These are phyloP conservation scores for Coffea eugenioides DNA, from an alignment of 257 asterid genomes.

Conservation along the genomic window DNA sequence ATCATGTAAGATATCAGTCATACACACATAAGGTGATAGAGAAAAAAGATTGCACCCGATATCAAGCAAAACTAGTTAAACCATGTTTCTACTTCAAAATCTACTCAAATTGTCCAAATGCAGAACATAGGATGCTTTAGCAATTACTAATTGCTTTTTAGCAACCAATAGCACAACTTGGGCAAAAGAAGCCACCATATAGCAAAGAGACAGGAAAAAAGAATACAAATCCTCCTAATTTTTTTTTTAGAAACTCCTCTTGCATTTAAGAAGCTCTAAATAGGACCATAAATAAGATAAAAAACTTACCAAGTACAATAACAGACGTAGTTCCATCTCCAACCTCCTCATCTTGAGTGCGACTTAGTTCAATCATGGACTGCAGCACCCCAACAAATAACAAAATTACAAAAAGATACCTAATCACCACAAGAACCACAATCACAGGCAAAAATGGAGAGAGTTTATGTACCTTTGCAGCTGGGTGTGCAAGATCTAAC, in stretches of 20 bases:
- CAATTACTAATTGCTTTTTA: background rate
- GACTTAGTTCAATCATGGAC: constrained; percentile 99
- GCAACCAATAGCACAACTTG: background rate
- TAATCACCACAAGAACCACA: background rate
- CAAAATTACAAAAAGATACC: background rate
- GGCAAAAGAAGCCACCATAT: background rate
- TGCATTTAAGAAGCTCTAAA: background rate
- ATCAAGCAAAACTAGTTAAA: background rate
- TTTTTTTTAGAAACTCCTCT: too few relatives aligned
- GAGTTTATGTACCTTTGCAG: constrained; percentile 64
- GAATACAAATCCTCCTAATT: background rate
- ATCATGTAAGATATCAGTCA: background rate
- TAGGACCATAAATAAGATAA: background rate
- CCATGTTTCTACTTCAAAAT: background rate
- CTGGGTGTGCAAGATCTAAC: constrained; percentile 93
- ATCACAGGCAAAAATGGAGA: background rate
- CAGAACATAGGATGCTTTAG: background rate
- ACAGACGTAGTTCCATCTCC: constrained; percentile 99
- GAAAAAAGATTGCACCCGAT: background rate
- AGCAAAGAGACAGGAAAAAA: background rate
- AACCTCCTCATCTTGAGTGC: constrained; percentile 99
- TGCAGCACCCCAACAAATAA: constrained; percentile 34
- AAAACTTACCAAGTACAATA: constrained; percentile 78
- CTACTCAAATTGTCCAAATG: background rate
- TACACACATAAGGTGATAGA: background rate